Conservation (phyloP, 2,329 filamentous ascomycete genomes). For the Epichloe coenophiala region DNA sequence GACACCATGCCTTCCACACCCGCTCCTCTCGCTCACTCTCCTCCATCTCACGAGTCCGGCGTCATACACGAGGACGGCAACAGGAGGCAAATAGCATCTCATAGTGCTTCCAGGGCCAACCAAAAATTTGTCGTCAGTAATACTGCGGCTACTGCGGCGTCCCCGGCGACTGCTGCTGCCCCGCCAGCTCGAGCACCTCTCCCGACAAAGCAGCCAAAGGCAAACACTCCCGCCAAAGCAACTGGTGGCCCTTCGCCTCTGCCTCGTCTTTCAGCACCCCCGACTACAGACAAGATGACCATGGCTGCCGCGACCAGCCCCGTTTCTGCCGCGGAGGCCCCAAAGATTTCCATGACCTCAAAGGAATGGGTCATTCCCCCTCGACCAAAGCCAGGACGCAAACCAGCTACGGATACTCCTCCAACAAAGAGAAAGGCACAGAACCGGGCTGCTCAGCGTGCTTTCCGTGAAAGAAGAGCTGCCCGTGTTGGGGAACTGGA, state of each 20-base stretch:
- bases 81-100: slow-evolving; percentile 1
- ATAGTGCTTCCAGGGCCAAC: not conserved
- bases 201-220: slow-evolving; percentile 9
- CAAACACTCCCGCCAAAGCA: slow-evolving; percentile 12
- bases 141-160: slow-evolving; percentile 7
- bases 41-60: slow-evolving; percentile 3
- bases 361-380: slow-evolving; percentile 81
- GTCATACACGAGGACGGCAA: not conserved
- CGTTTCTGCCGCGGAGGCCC: slow-evolving; percentile 24
- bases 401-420: slow-evolving; percentile 85
- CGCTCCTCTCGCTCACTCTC: slow-evolving; percentile 10
- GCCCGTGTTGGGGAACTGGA: slow-evolving; percentile 69
- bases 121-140: slow-evolving; percentile 6
- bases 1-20: slow-evolving; percentile 13
- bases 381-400: slow-evolving; percentile 78
- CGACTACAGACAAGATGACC: slow-evolving; percentile 28
- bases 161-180: slow-evolving; percentile 8
- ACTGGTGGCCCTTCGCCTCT: slow-evolving; percentile 12
- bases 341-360: slow-evolving; percentile 52
- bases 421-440: slow-evolving; percentile 89
- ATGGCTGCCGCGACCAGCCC: slow-evolving; percentile 35
- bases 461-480: slow-evolving; percentile 76
- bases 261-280: slow-evolving; percentile 20
- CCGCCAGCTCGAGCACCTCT: slow-evolving; percentile 12
- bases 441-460: slow-evolving; percentile 82